A percentile compares a stretch with the other conserved stretches of the same genome.
phyloP scores from a whole-genome alignment of 2,329 filamentous ascomycete genomes.

The Aspergillus chevalieri region DNA sequence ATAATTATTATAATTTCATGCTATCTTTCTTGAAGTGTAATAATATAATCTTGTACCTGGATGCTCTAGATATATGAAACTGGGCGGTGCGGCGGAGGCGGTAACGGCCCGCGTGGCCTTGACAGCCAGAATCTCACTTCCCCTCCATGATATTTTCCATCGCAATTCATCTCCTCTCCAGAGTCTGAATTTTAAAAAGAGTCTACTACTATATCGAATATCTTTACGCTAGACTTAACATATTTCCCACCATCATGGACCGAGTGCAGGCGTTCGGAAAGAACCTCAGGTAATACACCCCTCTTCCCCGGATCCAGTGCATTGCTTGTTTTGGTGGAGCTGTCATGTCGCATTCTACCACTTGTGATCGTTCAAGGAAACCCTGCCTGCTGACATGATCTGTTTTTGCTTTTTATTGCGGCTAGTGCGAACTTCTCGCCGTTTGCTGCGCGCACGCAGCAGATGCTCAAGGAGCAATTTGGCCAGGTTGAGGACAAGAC shows the following conservation, averaged over 20 bases:
- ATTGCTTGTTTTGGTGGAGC: not conserved
- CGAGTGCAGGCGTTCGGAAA: slow-evolving; percentile 65
- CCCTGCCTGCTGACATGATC: slow-evolving; percentile 25
- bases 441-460: slow-evolving; percentile 87
- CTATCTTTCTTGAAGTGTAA: too few relatives aligned
- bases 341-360: slow-evolving; percentile 1
- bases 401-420: slow-evolving; percentile 39
- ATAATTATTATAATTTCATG: too few relatives aligned
- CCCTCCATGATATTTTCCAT: too few relatives aligned
- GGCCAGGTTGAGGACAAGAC: slow-evolving; percentile 97
- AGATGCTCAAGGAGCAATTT: slow-evolving; percentile 96
- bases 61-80: slow-evolving; percentile 5
- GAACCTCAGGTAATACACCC: slow-evolving; percentile 56
- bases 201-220: not conserved
- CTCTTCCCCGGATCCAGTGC: slow-evolving; percentile 5
- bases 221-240: not conserved
- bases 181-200: too few relatives aligned
- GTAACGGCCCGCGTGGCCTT: slow-evolving; percentile 11
- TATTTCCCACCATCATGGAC: slow-evolving; percentile 48
- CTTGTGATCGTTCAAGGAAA: not conserved
- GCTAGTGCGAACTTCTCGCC: slow-evolving; percentile 79
- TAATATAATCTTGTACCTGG: too few relatives aligned
- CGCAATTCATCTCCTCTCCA: too few relatives aligned
- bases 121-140: slow-evolving; percentile 1
- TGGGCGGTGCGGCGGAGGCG: slow-evolving; percentile 21